Evolutionary conservation across 495 filamentous ascomycete genomes (phyloP), one percentile per base, ranked within the genome.

Genomic region (Penicillium riverlandense): DNA sequence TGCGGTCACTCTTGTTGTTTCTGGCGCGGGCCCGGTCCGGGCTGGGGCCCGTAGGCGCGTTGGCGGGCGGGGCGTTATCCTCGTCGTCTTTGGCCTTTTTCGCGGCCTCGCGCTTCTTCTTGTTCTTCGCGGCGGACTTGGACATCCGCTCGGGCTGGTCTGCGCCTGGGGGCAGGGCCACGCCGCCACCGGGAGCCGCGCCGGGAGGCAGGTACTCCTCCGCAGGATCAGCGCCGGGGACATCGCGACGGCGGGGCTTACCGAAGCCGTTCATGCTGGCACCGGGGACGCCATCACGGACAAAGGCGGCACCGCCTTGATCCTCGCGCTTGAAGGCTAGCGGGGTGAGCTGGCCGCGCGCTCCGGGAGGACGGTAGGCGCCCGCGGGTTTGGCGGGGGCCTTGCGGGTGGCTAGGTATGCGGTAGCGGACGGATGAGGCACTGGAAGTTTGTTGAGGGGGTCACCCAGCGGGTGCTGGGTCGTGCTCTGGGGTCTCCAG

Each of bases 271-370:
- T 92, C 38, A 80, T 63, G 35, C 77, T 71, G 10, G 79, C 67
- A 8, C 72, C 58, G 15, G 79, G 79, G 1, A 83, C 75, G 33
- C 90, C 90, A 46, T 95, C 90, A 58, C 82, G 84, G 41, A 86
- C 71, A 58, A 88, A 92, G 16, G 91, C 90, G 1, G 89, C 86
- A 35, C 92, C 94, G 37, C 92, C 92, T 67, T 98, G 86, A 47
- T 98, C 92, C 65, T 98, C 92, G 34, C 92, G 88, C 71, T 94
- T 95, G 76, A 97, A 98, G 44, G 90, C 87, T 47, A 97, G 70
- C 8, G 92, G 92, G 0, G 92, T 96, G 33, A 79, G 71, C 53
- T 83, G 79, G 38, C 92, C 92, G 53, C 92, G 86, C 22, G 92
- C 92, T 40, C 94, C 94, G n/a, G 92, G 92, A 30, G 92, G 92